Conservation (phyloP, 2,329 filamentous ascomycete genomes). For the Trichophyton schoenleinii region DNA sequence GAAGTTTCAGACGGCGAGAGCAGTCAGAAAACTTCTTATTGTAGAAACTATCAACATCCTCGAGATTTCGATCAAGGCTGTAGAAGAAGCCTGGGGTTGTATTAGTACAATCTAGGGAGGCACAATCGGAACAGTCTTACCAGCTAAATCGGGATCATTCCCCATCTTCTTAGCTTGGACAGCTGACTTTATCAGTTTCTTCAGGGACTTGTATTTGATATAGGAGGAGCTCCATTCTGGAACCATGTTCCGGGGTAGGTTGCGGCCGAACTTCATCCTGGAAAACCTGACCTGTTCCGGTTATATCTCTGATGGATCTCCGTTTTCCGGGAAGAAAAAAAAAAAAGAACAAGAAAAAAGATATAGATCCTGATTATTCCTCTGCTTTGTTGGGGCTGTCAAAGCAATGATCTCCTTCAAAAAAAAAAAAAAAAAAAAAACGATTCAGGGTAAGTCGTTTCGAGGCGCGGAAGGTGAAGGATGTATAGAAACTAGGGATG, state of each 20-base stretch:
- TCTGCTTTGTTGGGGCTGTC: too few relatives aligned
- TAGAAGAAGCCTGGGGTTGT: constrained; percentile 79
- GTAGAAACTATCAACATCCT: constrained; percentile 93
- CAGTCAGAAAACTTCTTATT: constrained; percentile 88
- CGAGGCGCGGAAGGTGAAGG: neutral
- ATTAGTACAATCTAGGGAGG: constrained; percentile 23
- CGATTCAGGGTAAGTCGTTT: neutral
- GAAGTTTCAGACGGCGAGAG: constrained; percentile 67
- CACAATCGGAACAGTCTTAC: constrained; percentile 45
- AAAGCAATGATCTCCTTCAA: neutral
- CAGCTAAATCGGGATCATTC: constrained; percentile 74
- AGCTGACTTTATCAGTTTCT: constrained; percentile 80
- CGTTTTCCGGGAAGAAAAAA: neutral
- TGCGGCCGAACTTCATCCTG: constrained; percentile 41
- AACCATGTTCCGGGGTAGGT: constrained; percentile 38
- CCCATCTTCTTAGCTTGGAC: constrained; percentile 56
- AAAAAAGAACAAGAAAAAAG: neutral
- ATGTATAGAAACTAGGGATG: neutral
- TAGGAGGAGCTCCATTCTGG: constrained; percentile 40
- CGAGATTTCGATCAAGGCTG: constrained; percentile 88
- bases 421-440: too few relatives aligned
- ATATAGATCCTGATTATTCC: neutral
- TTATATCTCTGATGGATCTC: neutral
- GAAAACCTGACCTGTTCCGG: neutral
- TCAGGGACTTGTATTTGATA: constrained; percentile 49